phyloP scores from a whole-genome alignment of 2,329 filamentous ascomycete genomes.

The Fusarium denticulatum region DNA sequence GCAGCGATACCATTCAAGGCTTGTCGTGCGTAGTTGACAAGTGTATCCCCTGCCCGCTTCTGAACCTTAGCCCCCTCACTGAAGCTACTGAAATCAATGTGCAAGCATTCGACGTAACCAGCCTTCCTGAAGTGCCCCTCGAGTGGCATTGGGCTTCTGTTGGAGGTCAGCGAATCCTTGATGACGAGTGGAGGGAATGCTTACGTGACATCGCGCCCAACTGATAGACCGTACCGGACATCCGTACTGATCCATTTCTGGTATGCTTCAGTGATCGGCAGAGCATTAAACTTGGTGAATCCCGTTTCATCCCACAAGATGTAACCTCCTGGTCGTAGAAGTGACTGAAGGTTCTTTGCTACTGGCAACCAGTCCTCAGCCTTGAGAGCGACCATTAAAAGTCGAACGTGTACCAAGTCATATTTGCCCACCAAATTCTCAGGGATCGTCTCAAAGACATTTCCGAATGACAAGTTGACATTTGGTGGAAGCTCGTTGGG shows the following conservation, averaged over 20 bases:
- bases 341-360: background rate
- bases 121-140: background rate
- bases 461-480: background rate
- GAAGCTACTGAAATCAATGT: conserved; percentile 5
- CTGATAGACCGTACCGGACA: background rate
- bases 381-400: conserved; percentile 1
- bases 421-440: background rate
- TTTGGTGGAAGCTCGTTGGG: background rate
- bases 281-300: background rate
- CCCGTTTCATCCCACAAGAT: conserved; percentile 11
- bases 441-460: background rate
- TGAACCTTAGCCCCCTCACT: background rate
- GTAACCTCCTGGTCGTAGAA: conserved; percentile 1
- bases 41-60: background rate
- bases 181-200: background rate
- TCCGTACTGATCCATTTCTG: conserved; percentile 8
- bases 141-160: background rate
- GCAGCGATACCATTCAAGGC: background rate
- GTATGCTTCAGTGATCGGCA: background rate
- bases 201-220: conserved; percentile 1
- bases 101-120: background rate
- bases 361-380: background rate
- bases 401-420: conserved; percentile 5
- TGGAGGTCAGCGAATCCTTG: background rate
- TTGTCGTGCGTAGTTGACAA: background rate